These are phyloP conservation scores for Calonectria crousiana DNA, from an alignment of 2,329 filamentous ascomycete species.

Conservation along the genomic window DNA sequence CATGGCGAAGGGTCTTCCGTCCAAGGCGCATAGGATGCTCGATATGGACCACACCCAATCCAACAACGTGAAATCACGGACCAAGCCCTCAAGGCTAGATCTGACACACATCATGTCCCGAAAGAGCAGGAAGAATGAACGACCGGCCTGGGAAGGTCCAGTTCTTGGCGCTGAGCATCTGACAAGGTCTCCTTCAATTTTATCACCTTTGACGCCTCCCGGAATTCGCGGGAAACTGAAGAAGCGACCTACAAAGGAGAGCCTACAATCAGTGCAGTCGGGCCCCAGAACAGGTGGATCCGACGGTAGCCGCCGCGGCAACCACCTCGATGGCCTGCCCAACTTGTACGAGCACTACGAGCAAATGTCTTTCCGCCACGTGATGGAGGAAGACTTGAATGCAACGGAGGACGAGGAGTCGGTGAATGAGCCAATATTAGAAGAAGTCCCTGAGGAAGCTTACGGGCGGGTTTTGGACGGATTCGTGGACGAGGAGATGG, in stretches of 20 bases:
- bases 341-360: constrained; percentile 71
- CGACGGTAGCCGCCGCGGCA: constrained; percentile 40
- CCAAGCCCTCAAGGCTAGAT: constrained; percentile 64
- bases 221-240: constrained; percentile 46
- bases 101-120: constrained; percentile 58
- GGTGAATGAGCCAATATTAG: background rate
- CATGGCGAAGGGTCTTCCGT: constrained; percentile 67
- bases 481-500: constrained; percentile 25
- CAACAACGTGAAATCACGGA: constrained; percentile 41
- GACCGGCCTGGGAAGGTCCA: constrained; percentile 47
- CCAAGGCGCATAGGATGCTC: constrained; percentile 60
- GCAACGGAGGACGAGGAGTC: constrained; percentile 10
- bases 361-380: constrained; percentile 63
- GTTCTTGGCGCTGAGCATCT: constrained; percentile 54
- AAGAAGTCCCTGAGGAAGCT: background rate
- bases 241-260: constrained; percentile 54
- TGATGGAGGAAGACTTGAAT: constrained; percentile 46
- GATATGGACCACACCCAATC: constrained; percentile 55
- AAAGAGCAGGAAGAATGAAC: constrained; percentile 46
- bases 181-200: constrained; percentile 57
- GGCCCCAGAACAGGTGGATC: constrained; percentile 42
- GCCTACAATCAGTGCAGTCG: constrained; percentile 40
- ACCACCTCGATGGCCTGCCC: constrained; percentile 56
- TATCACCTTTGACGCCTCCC: constrained; percentile 52
- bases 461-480: constrained; percentile 18